Conservation (phyloP, 495 filamentous ascomycete genomes). For the Letharia lupina region DNA sequence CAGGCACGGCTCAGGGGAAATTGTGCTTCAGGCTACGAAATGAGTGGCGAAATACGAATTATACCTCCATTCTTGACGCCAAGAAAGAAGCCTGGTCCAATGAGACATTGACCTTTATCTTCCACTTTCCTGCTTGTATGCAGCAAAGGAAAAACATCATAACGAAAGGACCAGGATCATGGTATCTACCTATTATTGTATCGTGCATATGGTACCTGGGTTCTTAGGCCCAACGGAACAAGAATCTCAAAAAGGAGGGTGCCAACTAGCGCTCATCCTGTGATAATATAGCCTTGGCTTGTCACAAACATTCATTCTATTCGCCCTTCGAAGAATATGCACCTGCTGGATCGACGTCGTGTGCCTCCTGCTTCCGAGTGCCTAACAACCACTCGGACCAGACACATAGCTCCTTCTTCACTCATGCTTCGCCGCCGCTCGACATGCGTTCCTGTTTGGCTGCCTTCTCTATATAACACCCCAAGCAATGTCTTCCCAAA, state of each 20-base stretch:
- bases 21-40: neutral
- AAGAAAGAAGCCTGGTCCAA: neutral
- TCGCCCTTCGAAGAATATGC: neutral
- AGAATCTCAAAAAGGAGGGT: constrained; percentile 10
- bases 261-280: constrained; percentile 1
- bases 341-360: constrained; percentile 4
- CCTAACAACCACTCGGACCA: neutral
- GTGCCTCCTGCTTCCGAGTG: neutral
- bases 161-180: neutral
- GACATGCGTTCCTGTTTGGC: constrained; percentile 3
- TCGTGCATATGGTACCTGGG: constrained; percentile 5
- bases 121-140: neutral
- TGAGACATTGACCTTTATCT: neutral
- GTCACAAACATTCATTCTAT: neutral
- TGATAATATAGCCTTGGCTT: neutral
- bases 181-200: neutral
- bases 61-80: neutral
- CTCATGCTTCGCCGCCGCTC: neutral
- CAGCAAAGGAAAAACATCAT: neutral
- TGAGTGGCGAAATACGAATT: neutral
- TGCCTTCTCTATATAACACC: constrained; percentile 13
- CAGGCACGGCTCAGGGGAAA: neutral
- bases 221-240: constrained; percentile 3
- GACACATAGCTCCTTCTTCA: constrained; percentile 8
- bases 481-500: neutral